These are phyloP conservation scores for Rhodocollybia butyracea DNA, from an alignment of 768 basidiomycete genomes.

Conservation along the genomic window DNA sequence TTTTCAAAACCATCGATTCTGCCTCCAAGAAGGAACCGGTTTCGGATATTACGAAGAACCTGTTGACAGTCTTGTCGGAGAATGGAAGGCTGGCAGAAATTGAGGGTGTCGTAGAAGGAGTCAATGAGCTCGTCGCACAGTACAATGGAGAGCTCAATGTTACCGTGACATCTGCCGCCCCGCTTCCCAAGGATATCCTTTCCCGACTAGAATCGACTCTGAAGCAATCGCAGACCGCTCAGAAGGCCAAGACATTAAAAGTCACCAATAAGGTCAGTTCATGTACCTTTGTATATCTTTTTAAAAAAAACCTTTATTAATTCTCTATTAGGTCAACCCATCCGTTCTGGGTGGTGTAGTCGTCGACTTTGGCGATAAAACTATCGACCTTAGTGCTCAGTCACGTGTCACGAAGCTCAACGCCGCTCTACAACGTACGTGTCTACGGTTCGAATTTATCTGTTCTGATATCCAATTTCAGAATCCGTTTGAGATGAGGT, in stretches of 20 bases:
- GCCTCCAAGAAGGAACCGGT: slow-evolving; percentile 69
- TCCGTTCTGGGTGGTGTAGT: slow-evolving; percentile 88
- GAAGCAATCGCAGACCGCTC: slow-evolving; percentile 82
- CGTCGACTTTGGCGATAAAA: slow-evolving; percentile 98
- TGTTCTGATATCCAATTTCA: slow-evolving; percentile 13
- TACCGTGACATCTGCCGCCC: slow-evolving; percentile 82
- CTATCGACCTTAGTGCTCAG: slow-evolving; percentile 92
- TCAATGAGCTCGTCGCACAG: slow-evolving; percentile 83
- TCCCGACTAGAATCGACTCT: slow-evolving; percentile 79
- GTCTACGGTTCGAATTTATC: slow-evolving; percentile 1
- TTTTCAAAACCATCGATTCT: slow-evolving; percentile 65
- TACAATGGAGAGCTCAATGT: slow-evolving; percentile 94
- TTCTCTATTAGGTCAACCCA: slow-evolving; percentile 72
- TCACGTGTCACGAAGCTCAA: slow-evolving; percentile 96
- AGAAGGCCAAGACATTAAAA: slow-evolving; percentile 85
- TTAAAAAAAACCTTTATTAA: neutral
- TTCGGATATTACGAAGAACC: slow-evolving; percentile 88
- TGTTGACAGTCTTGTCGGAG: slow-evolving; percentile 85
- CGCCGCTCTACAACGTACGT: slow-evolving; percentile 78
- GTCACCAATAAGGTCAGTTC: slow-evolving; percentile 81
- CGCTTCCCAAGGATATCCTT: slow-evolving; percentile 75
- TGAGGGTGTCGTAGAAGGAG: slow-evolving; percentile 83
- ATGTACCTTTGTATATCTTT: slow-evolving; percentile 9
- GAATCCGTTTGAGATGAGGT: slow-evolving; percentile 35
- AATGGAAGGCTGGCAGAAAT: slow-evolving; percentile 90